Conservation (phyloP, 2,329 filamentous ascomycete genomes). For the Sordariomycetes sp. region DNA sequence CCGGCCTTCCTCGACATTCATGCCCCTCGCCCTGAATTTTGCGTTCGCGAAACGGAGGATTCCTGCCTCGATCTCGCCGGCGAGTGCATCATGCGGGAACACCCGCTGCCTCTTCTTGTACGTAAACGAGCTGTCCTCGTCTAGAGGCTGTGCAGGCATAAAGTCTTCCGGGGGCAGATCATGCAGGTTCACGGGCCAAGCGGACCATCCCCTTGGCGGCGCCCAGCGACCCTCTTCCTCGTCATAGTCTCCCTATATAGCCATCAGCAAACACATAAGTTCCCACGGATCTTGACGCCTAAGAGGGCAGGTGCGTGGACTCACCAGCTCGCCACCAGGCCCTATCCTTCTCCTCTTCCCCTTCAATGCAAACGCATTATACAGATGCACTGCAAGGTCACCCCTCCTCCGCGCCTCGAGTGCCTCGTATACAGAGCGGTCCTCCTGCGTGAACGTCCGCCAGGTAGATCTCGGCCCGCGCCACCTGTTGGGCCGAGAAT, state of each 20-base stretch:
- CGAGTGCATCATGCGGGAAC: conserved; percentile 46
- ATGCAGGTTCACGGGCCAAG: conserved; percentile 62
- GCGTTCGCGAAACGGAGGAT: conserved; percentile 57
- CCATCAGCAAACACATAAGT: background rate
- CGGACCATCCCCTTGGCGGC: conserved; percentile 57
- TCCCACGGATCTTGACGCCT: too few relatives aligned
- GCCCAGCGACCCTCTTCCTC: conserved; percentile 21
- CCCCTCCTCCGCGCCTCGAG: conserved; percentile 49
- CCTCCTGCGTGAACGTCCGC: conserved; percentile 45
- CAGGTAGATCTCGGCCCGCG: conserved; percentile 55
- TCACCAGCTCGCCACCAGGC: conserved; percentile 11
- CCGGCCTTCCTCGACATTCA: background rate
- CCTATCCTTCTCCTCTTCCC: conserved; percentile 2
- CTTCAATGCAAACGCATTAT: conserved; percentile 62
- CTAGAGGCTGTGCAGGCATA: conserved; percentile 22
- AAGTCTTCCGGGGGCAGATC: conserved; percentile 48
- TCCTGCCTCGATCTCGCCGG: conserved; percentile 55
- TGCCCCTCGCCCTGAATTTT: conserved; percentile 30
- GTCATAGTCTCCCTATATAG: background rate
- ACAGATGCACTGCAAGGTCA: conserved; percentile 66
- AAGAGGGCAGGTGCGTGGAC: conserved; percentile 6
- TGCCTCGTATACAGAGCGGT: conserved; percentile 48
- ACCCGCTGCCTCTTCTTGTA: conserved; percentile 27
- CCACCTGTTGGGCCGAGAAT: conserved; percentile 55
- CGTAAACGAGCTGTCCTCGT: conserved; percentile 37